Conservation (phyloP, 495 filamentous ascomycete species). For the Daldinia bambusicola region DNA sequence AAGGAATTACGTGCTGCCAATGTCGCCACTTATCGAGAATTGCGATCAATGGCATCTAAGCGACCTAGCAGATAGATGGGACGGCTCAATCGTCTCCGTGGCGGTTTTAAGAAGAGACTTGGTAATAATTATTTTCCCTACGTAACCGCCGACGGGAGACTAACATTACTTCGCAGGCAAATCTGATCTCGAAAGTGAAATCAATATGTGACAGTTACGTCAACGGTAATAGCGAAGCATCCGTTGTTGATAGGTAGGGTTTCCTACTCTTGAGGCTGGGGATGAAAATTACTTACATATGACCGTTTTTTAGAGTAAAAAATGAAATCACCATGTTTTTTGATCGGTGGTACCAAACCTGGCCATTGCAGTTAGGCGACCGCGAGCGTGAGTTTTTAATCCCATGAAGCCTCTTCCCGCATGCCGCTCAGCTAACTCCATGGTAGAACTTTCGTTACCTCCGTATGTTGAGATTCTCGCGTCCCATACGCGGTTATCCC, state of each 20-base stretch:
- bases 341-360: conserved; percentile 49
- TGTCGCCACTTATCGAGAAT: conserved; percentile 69
- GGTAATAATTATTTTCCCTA: conserved; percentile 48
- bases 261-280: background rate
- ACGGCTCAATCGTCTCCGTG: conserved; percentile 75
- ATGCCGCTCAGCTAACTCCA: background rate
- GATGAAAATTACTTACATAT: conserved; percentile 3
- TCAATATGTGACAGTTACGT: conserved; percentile 69
- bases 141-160: background rate
- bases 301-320: conserved; percentile 35
- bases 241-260: conserved; percentile 46
- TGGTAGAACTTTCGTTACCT: conserved; percentile 66
- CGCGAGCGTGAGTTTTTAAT: conserved; percentile 42
- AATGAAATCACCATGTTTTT: conserved; percentile 48
- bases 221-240: conserved; percentile 40
- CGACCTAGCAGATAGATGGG: conserved; percentile 70
- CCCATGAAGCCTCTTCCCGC: background rate
- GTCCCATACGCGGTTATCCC: conserved; percentile 75
- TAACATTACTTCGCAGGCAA: conserved; percentile 57
- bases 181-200: conserved; percentile 68
- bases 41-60: conserved; percentile 75
- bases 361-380: conserved; percentile 48
- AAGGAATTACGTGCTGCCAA: conserved; percentile 71
- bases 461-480: conserved; percentile 80
- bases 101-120: conserved; percentile 73